These are phyloP conservation scores for Nannizziopsis barbatae DNA, from an alignment of 2,329 filamentous ascomycete genomes.

Conservation along the genomic window DNA sequence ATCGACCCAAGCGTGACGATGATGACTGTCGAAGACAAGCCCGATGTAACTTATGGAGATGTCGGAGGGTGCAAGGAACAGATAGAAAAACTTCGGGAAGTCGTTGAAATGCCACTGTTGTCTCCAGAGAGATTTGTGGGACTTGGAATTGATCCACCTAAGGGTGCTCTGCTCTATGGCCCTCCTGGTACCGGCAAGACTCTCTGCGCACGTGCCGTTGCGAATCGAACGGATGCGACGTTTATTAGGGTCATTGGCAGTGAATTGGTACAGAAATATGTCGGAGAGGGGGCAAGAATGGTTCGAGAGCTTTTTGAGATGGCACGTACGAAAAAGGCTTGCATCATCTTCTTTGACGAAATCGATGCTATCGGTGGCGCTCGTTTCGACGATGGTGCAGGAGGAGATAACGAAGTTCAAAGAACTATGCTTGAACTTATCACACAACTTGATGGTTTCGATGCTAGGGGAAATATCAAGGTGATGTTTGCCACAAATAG, in stretches of 20 bases:
- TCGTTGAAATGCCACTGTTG: constrained; percentile 94
- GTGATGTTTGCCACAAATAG: constrained; percentile 99
- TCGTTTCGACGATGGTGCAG: constrained; percentile 90
- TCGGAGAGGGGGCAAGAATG: constrained; percentile 96
- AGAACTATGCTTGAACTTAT: constrained; percentile 97
- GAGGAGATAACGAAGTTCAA: constrained; percentile 95
- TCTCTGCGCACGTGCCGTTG: constrained; percentile 89
- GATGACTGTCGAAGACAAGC: constrained; percentile 99
- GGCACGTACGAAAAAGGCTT: constrained; percentile 98
- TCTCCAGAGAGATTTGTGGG: constrained; percentile 96
- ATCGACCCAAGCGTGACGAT: constrained; percentile 98
- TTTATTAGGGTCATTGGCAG: constrained; percentile 98
- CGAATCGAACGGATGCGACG: constrained; percentile 94
- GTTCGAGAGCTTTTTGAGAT: constrained; percentile 98
- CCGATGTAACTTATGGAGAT: constrained; percentile 96
- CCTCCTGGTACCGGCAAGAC: constrained; percentile 99
- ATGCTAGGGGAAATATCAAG: constrained; percentile 95
- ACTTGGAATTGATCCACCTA: constrained; percentile 96
- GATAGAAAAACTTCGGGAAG: constrained; percentile 96
- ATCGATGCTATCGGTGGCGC: constrained; percentile 93
- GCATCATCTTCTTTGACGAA: constrained; percentile 99
- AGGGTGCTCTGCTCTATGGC: constrained; percentile 91
- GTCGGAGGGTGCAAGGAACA: constrained; percentile 99
- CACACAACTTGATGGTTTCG: constrained; percentile 92
- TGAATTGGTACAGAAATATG: constrained; percentile 97